Evolutionary conservation across 345 rosid species (phyloP).

Genomic region (Salix koriyanagi): DNA sequence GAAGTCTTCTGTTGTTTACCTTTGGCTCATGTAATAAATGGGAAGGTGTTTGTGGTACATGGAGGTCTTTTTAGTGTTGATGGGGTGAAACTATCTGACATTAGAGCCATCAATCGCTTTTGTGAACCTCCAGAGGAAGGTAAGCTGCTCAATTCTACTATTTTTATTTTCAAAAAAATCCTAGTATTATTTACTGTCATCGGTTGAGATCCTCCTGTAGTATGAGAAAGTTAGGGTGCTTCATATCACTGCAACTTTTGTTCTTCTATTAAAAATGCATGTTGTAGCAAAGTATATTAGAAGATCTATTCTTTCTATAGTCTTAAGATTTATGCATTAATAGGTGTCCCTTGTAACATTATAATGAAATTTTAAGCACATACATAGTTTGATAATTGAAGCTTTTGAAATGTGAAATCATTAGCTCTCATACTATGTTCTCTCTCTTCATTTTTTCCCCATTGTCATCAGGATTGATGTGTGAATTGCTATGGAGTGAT

Average conservation of each 20-base stretch:
- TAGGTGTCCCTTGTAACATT: too few relatives aligned
- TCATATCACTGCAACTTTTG: too few relatives aligned
- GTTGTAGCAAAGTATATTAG: too few relatives aligned
- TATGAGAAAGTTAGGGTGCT: not conserved
- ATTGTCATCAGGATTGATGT: slow-evolving; percentile 69
- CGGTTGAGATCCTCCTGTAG: not conserved
- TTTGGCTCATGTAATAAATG: slow-evolving; percentile 79
- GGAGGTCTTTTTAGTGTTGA: slow-evolving; percentile 98
- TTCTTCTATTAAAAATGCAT: too few relatives aligned
- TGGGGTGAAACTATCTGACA: slow-evolving; percentile 88
- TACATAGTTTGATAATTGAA: not conserved
- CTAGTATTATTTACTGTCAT: not conserved
- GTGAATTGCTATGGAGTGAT: slow-evolving; percentile 98
- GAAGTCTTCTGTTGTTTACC: slow-evolving; percentile 97
- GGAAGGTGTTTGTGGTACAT: slow-evolving; percentile 82
- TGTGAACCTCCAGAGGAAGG: slow-evolving; percentile 99
- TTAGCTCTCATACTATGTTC: not conserved
- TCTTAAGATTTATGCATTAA: too few relatives aligned
- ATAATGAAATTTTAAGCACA: too few relatives aligned
- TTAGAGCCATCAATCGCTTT: slow-evolving; percentile 80
- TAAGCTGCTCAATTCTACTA: slow-evolving; percentile 20
- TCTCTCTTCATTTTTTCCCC: slow-evolving; percentile 4
- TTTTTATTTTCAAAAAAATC: not conserved
- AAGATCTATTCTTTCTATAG: too few relatives aligned
- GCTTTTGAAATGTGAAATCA: not conserved